Evolutionary conservation across 441 rosid genomes (phyloP).

Genomic region (Brassica hybrid): DNA sequence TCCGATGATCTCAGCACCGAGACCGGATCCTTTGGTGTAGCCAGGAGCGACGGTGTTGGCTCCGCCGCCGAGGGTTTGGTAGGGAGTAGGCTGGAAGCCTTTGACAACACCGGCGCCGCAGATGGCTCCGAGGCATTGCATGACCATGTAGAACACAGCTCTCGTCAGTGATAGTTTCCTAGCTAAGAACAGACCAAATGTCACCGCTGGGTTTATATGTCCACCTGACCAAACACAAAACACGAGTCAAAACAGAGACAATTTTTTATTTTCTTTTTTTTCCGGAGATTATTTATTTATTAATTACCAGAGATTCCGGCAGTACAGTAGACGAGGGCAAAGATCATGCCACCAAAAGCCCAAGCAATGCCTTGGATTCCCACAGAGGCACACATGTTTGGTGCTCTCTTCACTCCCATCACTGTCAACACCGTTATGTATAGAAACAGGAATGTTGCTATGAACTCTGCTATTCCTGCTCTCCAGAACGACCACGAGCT

Average conservation of each 20-base stretch:
- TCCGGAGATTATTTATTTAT: not conserved
- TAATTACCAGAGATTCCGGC: conserved; percentile 82
- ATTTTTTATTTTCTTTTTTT: no score
- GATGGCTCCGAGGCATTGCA: conserved; percentile 81
- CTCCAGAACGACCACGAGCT: conserved; percentile 85
- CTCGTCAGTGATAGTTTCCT: conserved; percentile 69
- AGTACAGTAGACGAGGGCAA: conserved; percentile 90
- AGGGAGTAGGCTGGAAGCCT: conserved; percentile 52
- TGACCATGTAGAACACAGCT: conserved; percentile 64
- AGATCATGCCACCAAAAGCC: conserved; percentile 98
- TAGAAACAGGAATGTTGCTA: conserved; percentile 83
- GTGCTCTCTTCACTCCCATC: conserved; percentile 70
- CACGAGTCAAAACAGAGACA: not conserved
- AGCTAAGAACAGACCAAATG: conserved; percentile 64
- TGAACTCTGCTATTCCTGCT: conserved; percentile 89
- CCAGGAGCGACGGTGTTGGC: conserved; percentile 61
- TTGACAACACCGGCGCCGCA: conserved; percentile 79
- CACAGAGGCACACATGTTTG: conserved; percentile 65
- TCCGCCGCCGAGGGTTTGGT: conserved; percentile 53
- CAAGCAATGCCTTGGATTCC: conserved; percentile 96
- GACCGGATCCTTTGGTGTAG: conserved; percentile 66
- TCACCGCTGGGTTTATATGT: conserved; percentile 75
- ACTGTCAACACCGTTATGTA: conserved; percentile 76
- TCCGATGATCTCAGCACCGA: conserved; percentile 71
- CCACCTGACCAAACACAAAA: conserved; percentile 47